Evolutionary conservation across 108 stramenopile genomes (phyloP), one percentile per base, ranked within the genome.

Genomic region (Cyclostephanos invisitatus): DNA sequence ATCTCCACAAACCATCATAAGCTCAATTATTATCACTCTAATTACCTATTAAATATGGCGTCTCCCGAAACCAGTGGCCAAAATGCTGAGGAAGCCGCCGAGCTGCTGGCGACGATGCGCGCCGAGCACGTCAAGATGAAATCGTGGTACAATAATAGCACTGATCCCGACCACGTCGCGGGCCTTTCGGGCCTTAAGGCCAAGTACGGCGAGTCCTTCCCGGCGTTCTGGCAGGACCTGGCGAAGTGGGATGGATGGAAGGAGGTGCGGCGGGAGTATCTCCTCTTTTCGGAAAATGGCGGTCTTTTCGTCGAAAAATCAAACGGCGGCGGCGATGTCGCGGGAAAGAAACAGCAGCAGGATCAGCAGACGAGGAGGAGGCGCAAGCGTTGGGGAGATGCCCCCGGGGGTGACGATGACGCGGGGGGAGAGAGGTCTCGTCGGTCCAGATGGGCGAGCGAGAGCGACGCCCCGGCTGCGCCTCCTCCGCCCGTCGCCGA

Each of bases 241-340:
- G 49, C 91, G 55, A 87, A 86, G 60, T 94, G 93, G 93, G 81
- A 70, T 4, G 93, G 93, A 55, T 94, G 93, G 93, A 91, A 87
- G 77, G 91, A 91, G 48, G 83, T 86, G 27, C 66, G 89, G 20
- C 78, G 81, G 53, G 83, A 73, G 35, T 72, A 68, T 24, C 71
- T 62, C 55, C 57, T 25, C 55, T 89, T 67, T 85, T 80, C 35
- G 66, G 92, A 70, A 79, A 90, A 70, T 80, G 88, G 49, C 48
- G 75, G 48, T 84, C 53, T 38, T 38, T 84, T 37, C 79, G 85
- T 42, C 86, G 87, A 80, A 83, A 84, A 25, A 74, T 61, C 36
- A 57, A 36, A 50, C 40, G 20, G 18, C 9, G 27, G 25, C 4
- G 40, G 28, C 28, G 53, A 36, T 32, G 32, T 4, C 48, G 37